Evolutionary conservation across 768 basidiomycete species (phyloP).

Genomic region (Leccinum pellstonianum): DNA sequence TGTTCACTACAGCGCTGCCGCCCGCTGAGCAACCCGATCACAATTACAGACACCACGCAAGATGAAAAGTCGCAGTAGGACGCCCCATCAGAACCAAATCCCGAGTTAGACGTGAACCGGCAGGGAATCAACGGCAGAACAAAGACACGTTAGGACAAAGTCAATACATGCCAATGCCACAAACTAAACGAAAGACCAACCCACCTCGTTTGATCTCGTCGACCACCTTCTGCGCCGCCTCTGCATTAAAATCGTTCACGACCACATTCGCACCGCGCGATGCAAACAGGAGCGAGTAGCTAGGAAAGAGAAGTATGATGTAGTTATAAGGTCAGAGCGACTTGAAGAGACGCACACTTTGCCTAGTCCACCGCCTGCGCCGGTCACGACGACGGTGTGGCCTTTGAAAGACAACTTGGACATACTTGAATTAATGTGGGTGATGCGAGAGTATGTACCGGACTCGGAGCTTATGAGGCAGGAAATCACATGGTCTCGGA

Average conservation of each 20-base stretch:
- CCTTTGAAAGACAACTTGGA: constrained; percentile 70
- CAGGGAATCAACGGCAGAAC: neutral
- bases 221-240: constrained; percentile 89
- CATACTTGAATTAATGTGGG: constrained; percentile 20
- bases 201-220: constrained; percentile 81
- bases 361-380: constrained; percentile 94
- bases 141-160: neutral
- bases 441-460: too few relatives aligned
- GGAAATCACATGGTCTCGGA: constrained; percentile 14
- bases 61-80: too few relatives aligned
- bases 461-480: neutral
- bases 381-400: constrained; percentile 92
- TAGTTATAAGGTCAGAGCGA: neutral
- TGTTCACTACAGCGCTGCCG: constrained; percentile 85
- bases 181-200: constrained; percentile 15
- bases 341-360: constrained; percentile 61
- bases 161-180: neutral
- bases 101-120: neutral
- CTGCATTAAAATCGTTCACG: constrained; percentile 89
- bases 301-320: constrained; percentile 29
- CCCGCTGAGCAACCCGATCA: constrained; percentile 51
- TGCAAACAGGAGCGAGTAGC: constrained; percentile 92
- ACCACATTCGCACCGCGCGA: constrained; percentile 91
- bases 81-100: neutral
- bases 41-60: too few relatives aligned